Evolutionary conservation across 2,329 filamentous ascomycete species (phyloP).

Genomic region (Oidium heveae): DNA sequence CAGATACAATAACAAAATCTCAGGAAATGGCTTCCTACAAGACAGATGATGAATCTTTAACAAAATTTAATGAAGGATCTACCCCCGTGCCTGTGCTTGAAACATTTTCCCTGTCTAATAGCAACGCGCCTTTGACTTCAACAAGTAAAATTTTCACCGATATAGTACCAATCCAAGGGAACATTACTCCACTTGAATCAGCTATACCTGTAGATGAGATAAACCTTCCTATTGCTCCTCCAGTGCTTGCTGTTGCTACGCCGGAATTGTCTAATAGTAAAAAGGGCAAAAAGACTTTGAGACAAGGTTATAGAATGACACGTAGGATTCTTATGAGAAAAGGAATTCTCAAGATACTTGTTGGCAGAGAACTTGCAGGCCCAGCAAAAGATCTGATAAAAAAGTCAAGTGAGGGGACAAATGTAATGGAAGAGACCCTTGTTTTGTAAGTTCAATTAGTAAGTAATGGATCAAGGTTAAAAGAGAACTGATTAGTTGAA

Average conservation of each 20-base stretch:
- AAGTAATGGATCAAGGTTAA: not conserved
- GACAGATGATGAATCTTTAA: not conserved
- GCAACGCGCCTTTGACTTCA: not conserved
- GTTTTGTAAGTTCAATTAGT: not conserved
- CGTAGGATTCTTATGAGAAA: conserved; percentile 5
- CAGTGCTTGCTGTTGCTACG: not conserved
- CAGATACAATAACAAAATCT: not conserved
- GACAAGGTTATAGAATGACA: conserved; percentile 3
- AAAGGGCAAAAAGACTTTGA: not conserved
- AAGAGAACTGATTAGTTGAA: not conserved
- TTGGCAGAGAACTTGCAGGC: conserved; percentile 9
- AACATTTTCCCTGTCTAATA: not conserved
- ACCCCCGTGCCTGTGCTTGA: not conserved
- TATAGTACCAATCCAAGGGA: not conserved
- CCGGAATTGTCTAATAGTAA: not conserved
- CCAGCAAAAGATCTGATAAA: conserved; percentile 6
- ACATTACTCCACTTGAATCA: not conserved
- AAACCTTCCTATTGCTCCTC: not conserved
- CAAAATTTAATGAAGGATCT: not conserved
- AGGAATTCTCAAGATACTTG: conserved; percentile 6
- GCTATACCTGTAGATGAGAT: not conserved
- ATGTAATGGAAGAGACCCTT: not conserved
- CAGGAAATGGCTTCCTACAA: not conserved
- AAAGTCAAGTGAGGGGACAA: conserved; percentile 3
- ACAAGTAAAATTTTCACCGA: not conserved